These are phyloP conservation scores for Kuraishia molischiana DNA, from an alignment of 805 yeast genomes.

Conservation along the genomic window DNA sequence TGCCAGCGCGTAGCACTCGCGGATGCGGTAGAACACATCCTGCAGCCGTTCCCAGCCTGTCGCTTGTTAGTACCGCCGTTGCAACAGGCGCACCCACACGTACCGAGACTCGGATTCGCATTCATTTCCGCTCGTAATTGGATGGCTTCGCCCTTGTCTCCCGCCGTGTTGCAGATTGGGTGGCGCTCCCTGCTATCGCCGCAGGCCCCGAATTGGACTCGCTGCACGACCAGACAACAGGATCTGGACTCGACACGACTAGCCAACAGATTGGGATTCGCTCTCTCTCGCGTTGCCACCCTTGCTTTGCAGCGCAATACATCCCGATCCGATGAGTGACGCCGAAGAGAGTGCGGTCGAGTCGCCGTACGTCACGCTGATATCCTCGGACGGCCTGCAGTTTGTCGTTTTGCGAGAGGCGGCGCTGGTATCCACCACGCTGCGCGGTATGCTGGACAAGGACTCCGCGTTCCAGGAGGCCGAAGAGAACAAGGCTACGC, in stretches of 20 bases:
- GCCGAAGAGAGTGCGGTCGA: conserved; percentile 9
- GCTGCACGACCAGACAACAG: neutral
- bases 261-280: no score
- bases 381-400: conserved; percentile 63
- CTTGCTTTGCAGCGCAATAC: neutral
- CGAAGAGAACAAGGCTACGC: conserved; percentile 39
- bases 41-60: conserved; percentile 72
- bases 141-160: no score
- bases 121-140: conserved; percentile 13
- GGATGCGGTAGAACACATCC: conserved; percentile 55
- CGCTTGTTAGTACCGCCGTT: conserved; percentile 27
- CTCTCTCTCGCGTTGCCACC: neutral
- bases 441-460: conserved; percentile 41
- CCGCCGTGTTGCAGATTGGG: no score
- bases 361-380: conserved; percentile 43
- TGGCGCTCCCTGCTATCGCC: no score
- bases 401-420: conserved; percentile 61
- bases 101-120: conserved; percentile 21
- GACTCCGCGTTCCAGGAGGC: conserved; percentile 49
- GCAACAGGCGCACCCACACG: conserved; percentile 2
- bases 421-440: conserved; percentile 62
- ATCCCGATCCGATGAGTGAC: conserved; percentile 10
- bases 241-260: neutral
- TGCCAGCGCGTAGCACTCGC: conserved; percentile 44
- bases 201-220: no score